phyloP scores from a whole-genome alignment of 495 filamentous ascomycete species.

The Pyronema omphalodes region DNA sequence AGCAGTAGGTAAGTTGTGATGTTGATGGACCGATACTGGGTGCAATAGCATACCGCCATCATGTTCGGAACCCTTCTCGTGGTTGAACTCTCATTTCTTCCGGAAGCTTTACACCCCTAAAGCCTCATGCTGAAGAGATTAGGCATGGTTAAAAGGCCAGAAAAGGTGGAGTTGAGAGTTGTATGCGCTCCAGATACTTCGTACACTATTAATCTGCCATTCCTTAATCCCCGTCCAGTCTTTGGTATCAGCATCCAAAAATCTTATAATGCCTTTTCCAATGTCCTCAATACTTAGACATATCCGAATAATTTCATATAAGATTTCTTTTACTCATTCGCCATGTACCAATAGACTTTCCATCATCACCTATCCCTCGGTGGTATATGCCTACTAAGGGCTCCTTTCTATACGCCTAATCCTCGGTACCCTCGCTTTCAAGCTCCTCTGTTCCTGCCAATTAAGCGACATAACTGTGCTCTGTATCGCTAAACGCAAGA shows the following conservation, averaged over 20 bases:
- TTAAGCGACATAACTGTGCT: conserved; percentile 36
- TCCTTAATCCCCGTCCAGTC: conserved; percentile 32
- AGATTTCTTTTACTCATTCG: conserved; percentile 36
- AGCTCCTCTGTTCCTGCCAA: conserved; percentile 36
- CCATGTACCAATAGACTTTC: conserved; percentile 48
- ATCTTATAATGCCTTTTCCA: conserved; percentile 31
- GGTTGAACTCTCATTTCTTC: conserved; percentile 35
- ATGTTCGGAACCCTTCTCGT: conserved; percentile 35
- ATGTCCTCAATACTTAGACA: conserved; percentile 33
- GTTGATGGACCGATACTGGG: conserved; percentile 34
- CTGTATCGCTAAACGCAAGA: conserved; percentile 31
- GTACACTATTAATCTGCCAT: conserved; percentile 34
- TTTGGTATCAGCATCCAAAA: conserved; percentile 35
- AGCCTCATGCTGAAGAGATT: conserved; percentile 30
- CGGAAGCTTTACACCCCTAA: conserved; percentile 44
- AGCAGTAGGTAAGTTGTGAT: conserved; percentile 37
- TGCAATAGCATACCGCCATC: conserved; percentile 42
- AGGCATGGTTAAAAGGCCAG: not conserved
- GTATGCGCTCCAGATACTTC: conserved; percentile 16
- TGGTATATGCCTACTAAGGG: conserved; percentile 39
- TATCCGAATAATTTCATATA: conserved; percentile 31
- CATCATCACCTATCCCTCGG: conserved; percentile 40
- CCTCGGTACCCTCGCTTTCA: conserved; percentile 36
- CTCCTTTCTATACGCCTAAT: conserved; percentile 40
- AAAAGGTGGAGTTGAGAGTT: conserved; percentile 16